phyloP scores from a whole-genome alignment of 176 grass and related monocot species.

The Puccinellia tenuiflora region DNA sequence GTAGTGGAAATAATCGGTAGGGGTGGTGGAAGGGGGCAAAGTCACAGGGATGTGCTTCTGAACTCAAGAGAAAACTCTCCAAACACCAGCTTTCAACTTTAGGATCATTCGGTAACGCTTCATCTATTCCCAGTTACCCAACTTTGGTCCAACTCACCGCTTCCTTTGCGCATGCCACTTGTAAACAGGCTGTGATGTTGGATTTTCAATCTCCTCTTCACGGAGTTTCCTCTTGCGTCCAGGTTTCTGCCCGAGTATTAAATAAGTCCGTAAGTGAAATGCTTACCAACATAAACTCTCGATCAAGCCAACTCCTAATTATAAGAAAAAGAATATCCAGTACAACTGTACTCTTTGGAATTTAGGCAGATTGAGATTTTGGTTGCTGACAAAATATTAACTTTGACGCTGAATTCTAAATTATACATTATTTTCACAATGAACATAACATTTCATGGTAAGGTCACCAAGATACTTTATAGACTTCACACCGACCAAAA shows the following conservation, averaged over 20 bases:
- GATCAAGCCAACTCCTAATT: neutral
- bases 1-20: neutral
- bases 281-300: neutral
- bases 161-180: slow-evolving; percentile 88
- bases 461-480: neutral
- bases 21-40: neutral
- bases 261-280: neutral
- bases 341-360: neutral
- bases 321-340: neutral
- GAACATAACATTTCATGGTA: neutral
- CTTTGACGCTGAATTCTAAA: neutral
- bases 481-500: neutral
- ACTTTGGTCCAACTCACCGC: slow-evolving; percentile 25
- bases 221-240: slow-evolving; percentile 77
- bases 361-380: neutral
- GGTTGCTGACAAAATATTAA: neutral
- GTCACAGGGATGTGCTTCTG: neutral
- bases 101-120: neutral
- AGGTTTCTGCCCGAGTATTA: slow-evolving; percentile 61
- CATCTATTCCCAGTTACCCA: neutral
- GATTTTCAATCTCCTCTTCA: slow-evolving; percentile 50
- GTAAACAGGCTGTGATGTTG: slow-evolving; percentile 57
- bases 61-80: neutral
- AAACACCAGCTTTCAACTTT: neutral
- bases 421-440: neutral